phyloP scores from a whole-genome alignment of 164 flowering plant genomes.

The Piper betle region DNA sequence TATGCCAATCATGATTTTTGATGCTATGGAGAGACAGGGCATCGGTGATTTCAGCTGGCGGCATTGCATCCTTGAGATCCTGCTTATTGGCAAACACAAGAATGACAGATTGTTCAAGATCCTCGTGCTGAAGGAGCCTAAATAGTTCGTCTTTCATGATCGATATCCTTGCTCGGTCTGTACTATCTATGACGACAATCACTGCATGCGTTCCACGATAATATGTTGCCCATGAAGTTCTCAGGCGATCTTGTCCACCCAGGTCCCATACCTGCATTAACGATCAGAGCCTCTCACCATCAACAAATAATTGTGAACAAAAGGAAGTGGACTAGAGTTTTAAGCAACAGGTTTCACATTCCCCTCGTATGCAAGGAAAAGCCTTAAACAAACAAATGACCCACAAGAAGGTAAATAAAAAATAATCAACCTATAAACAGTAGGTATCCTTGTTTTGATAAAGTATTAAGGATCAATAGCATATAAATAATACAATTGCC shows the following conservation, averaged over 20 bases:
- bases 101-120: slow-evolving; percentile 57
- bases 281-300: background rate
- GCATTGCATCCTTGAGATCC: slow-evolving; percentile 88
- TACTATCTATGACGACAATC: slow-evolving; percentile 87
- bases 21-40: slow-evolving; percentile 86
- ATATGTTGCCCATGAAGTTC: slow-evolving; percentile 97
- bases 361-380: too few species aligned
- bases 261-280: slow-evolving; percentile 77
- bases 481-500: too few species aligned
- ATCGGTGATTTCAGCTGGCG: slow-evolving; percentile 84
- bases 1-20: slow-evolving; percentile 94
- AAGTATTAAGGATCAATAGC: too few species aligned
- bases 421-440: too few species aligned
- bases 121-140: slow-evolving; percentile 73
- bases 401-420: too few species aligned
- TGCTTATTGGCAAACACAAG: slow-evolving; percentile 89
- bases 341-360: too few species aligned
- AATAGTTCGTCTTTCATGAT: slow-evolving; percentile 94
- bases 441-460: too few species aligned
- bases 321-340: too few species aligned
- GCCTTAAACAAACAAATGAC: too few species aligned
- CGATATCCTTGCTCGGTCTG: slow-evolving; percentile 74
- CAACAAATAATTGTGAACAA: background rate
- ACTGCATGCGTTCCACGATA: slow-evolving; percentile 90
- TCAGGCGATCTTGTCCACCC: slow-evolving; percentile 87